Conservation (phyloP, 1,139 yeast species). For the Geotrichum fermentans region DNA sequence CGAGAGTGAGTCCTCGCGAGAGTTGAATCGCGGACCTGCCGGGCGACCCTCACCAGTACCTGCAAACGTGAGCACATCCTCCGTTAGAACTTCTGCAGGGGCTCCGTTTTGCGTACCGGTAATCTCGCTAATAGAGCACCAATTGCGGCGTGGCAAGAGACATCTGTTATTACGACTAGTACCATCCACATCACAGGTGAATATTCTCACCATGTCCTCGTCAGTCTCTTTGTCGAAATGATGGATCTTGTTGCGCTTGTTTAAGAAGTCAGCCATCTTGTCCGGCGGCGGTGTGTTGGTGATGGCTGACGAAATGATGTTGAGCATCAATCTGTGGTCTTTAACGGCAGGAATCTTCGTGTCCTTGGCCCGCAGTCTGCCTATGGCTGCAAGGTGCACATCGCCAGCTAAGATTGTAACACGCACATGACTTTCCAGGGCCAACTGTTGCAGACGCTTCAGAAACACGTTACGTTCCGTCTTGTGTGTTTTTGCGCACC, state of each 20-base stretch:
- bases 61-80: neutral
- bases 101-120: neutral
- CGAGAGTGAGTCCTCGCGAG: slow-evolving; percentile 26
- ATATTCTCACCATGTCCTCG: slow-evolving; percentile 77
- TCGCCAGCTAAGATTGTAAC: slow-evolving; percentile 87
- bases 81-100: slow-evolving; percentile 3
- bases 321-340: slow-evolving; percentile 75
- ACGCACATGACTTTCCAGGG: slow-evolving; percentile 60
- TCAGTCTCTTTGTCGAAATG: slow-evolving; percentile 58
- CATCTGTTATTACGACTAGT: slow-evolving; percentile 49
- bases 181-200: slow-evolving; percentile 60
- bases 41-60: slow-evolving; percentile 21
- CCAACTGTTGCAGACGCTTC: slow-evolving; percentile 54
- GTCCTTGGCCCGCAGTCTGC: slow-evolving; percentile 62
- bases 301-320: slow-evolving; percentile 83
- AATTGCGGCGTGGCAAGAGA: slow-evolving; percentile 76
- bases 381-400: slow-evolving; percentile 83
- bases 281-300: slow-evolving; percentile 90
- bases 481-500: slow-evolving; percentile 88
- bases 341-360: slow-evolving; percentile 53
- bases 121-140: slow-evolving; percentile 41
- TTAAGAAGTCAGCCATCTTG: slow-evolving; percentile 66
- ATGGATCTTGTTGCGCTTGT: slow-evolving; percentile 65
- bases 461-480: slow-evolving; percentile 65
- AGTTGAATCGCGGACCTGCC: slow-evolving; percentile 28